A percentile compares a stretch with the other conserved stretches of the same genome.
Evolutionary conservation across 2,329 filamentous ascomycete species (phyloP).

Genomic region (Sphaerulina musiva): DNA sequence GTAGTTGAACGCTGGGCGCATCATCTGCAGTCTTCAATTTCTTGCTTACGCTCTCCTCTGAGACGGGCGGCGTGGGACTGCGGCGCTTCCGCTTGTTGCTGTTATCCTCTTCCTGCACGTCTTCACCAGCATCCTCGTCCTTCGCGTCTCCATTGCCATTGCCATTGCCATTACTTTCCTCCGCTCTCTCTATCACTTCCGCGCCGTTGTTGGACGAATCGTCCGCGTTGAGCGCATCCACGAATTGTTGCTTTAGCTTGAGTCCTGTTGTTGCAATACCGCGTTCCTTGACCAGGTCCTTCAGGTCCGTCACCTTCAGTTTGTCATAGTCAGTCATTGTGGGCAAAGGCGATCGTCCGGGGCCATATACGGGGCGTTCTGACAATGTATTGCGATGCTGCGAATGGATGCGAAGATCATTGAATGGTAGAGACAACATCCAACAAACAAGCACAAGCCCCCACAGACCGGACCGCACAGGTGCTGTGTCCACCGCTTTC

Average conservation of each 20-base stretch:
- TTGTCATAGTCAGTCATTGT: slow-evolving; percentile 40
- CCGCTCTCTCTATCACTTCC: slow-evolving; percentile 6
- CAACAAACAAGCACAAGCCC: too few relatives aligned
- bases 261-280: slow-evolving; percentile 42
- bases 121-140: slow-evolving; percentile 5
- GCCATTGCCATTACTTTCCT: not conserved
- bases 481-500: too few relatives aligned
- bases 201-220: slow-evolving; percentile 23
- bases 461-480: too few relatives aligned
- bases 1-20: slow-evolving; percentile 3
- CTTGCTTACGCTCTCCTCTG: slow-evolving; percentile 37
- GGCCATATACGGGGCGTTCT: not conserved
- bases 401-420: not conserved
- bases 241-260: slow-evolving; percentile 44
- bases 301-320: slow-evolving; percentile 43
- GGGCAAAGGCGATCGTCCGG: not conserved
- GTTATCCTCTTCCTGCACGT: slow-evolving; percentile 15
- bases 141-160: slow-evolving; percentile 6
- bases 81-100: slow-evolving; percentile 30
- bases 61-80: slow-evolving; percentile 26
- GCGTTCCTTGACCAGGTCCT: slow-evolving; percentile 42
- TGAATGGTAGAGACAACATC: too few relatives aligned
- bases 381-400: not conserved
- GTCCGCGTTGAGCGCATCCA: slow-evolving; percentile 40
- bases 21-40: slow-evolving; percentile 38